Evolutionary conservation across 2,329 filamentous ascomycete species (phyloP).

Genomic region (Venturia carpophila): DNA sequence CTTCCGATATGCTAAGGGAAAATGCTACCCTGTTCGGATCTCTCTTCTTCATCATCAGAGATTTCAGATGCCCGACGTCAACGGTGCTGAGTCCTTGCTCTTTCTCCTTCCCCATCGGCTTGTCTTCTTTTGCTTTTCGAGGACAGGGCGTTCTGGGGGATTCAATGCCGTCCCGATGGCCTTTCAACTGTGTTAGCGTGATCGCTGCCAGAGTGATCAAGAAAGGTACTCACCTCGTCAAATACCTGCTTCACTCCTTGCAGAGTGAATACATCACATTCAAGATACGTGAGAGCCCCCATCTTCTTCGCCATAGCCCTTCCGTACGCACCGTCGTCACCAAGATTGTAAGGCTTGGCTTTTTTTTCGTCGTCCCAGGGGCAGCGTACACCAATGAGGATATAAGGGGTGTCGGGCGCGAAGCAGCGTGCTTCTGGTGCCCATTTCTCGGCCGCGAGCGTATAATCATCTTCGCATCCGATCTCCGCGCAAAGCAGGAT

Average conservation of each 20-base stretch:
- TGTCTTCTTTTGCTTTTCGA: neutral
- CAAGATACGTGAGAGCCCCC: neutral
- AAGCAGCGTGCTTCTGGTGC: neutral
- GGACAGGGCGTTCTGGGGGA: neutral
- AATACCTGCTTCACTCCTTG: neutral
- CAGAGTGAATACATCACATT: neutral
- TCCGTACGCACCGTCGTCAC: neutral
- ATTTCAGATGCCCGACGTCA: neutral
- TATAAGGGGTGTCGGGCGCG: neutral
- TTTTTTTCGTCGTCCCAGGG: neutral
- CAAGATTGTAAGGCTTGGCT: neutral
- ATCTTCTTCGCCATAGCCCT: neutral
- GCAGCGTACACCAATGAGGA: neutral
- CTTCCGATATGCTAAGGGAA: neutral
- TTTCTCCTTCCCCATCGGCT: neutral
- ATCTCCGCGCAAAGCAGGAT: neutral
- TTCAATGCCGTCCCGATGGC: slow-evolving; percentile 6
- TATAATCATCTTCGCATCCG: neutral
- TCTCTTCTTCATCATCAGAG: neutral
- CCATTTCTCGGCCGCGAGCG: neutral
- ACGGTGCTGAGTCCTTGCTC: neutral
- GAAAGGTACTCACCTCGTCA: neutral
- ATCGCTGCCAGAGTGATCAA: neutral
- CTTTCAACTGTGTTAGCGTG: neutral
- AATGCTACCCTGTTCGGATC: neutral